Conservation (phyloP, 2,329 filamentous ascomycete genomes). For the Trichoderma sp. region DNA sequence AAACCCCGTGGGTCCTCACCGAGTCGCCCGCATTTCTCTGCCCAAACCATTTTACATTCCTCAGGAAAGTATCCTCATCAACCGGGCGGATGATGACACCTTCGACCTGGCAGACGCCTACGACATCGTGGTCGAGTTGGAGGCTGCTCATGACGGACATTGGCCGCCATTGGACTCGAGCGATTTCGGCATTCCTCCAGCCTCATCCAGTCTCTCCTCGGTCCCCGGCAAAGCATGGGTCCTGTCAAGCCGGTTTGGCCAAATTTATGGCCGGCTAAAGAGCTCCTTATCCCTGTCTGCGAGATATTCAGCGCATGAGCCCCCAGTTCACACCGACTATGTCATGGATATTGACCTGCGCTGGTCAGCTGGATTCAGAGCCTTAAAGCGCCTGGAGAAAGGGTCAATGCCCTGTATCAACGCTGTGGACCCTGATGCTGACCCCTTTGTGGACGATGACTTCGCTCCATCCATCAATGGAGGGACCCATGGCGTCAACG, state of each 20-base stretch:
- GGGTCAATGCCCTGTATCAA: constrained; percentile 45
- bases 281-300: constrained; percentile 33
- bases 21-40: constrained; percentile 47
- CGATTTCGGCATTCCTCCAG: constrained; percentile 31
- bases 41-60: constrained; percentile 51
- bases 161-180: constrained; percentile 52
- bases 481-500: constrained; percentile 23
- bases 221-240: constrained; percentile 35
- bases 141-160: constrained; percentile 45
- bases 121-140: constrained; percentile 50
- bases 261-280: constrained; percentile 42
- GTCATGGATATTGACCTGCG: constrained; percentile 48
- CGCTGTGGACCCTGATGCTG: constrained; percentile 36
- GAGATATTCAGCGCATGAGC: constrained; percentile 26
- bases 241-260: constrained; percentile 40
- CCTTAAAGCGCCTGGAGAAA: constrained; percentile 36
- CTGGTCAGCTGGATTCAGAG: constrained; percentile 43
- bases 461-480: constrained; percentile 25
- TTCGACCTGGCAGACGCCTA: constrained; percentile 51
- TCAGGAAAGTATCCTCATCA: constrained; percentile 49
- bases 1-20: constrained; percentile 44
- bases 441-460: constrained; percentile 26
- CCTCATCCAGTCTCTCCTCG: constrained; percentile 23
- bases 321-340: constrained; percentile 40
- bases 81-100: constrained; percentile 44